Percentiles rank a stretch among this genome's conserved stretches.
Evolutionary conservation across 306 rosid species (phyloP).

Genomic region (Vigna radiata): DNA sequence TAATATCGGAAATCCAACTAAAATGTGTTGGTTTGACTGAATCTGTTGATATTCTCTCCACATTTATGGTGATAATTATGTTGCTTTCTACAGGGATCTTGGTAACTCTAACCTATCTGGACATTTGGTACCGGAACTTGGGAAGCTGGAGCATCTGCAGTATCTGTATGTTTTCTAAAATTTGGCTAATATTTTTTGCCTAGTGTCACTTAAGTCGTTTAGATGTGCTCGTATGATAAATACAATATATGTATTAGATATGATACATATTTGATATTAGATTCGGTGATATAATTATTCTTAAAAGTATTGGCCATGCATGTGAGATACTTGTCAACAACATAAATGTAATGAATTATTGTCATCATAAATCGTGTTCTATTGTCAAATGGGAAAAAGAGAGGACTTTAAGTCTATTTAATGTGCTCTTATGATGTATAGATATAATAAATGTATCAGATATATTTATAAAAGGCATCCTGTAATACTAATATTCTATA

Average conservation of each 20-base stretch:
- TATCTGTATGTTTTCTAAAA: constrained; percentile 69
- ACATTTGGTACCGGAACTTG: constrained; percentile 88
- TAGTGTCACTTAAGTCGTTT: neutral
- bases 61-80: constrained; percentile 23
- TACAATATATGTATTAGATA: neutral
- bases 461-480: neutral
- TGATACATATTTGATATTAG: neutral
- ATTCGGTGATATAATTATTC: neutral
- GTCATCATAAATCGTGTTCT: neutral
- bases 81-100: constrained; percentile 72
- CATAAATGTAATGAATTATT: neutral
- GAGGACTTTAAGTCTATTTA: neutral
- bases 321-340: neutral
- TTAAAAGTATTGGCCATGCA: neutral
- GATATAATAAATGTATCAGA: neutral
- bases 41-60: neutral
- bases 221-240: neutral
- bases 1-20: neutral
- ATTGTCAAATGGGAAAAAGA: neutral
- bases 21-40: constrained; percentile 13
- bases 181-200: neutral
- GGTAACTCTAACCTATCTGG: constrained; percentile 96
- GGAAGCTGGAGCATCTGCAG: constrained; percentile 85
- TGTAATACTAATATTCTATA: neutral
- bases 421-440: neutral